phyloP scores from a whole-genome alignment of 202 grass and related monocot genomes.

The Zoysia matrella region DNA sequence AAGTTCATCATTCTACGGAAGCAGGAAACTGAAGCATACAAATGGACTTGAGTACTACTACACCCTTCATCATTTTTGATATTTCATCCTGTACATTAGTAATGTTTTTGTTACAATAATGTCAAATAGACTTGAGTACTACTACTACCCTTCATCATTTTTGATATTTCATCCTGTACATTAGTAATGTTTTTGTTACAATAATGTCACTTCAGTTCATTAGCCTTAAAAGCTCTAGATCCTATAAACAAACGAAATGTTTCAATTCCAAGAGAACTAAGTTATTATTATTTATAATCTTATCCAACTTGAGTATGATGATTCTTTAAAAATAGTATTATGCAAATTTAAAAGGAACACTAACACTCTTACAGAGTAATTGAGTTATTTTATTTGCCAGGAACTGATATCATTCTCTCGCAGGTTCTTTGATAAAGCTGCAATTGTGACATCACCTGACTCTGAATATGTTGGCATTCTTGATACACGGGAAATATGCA shows the following conservation, averaged over 20 bases:
- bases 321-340: no score
- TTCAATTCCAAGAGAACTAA: background rate
- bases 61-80: background rate
- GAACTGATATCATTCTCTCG: conserved; percentile 23
- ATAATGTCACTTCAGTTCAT: background rate
- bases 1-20: conserved; percentile 71
- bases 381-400: background rate
- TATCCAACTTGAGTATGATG: background rate
- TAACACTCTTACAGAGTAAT: background rate
- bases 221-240: no score
- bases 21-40: conserved; percentile 74
- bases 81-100: background rate
- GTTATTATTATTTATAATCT: background rate
- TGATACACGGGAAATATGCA: conserved; percentile 68
- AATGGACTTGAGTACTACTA: conserved; percentile 53
- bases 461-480: conserved; percentile 49
- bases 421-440: conserved; percentile 89
- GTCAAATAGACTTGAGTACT: conserved; percentile 55
- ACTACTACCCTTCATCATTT: background rate
- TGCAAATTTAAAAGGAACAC: background rate
- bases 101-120: no score
- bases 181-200: no score
- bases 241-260: background rate
- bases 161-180: background rate
- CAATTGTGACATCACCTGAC: conserved; percentile 54